Conservation (phyloP, 2,329 filamentous ascomycete species). For the Fusarium verrucosum region DNA sequence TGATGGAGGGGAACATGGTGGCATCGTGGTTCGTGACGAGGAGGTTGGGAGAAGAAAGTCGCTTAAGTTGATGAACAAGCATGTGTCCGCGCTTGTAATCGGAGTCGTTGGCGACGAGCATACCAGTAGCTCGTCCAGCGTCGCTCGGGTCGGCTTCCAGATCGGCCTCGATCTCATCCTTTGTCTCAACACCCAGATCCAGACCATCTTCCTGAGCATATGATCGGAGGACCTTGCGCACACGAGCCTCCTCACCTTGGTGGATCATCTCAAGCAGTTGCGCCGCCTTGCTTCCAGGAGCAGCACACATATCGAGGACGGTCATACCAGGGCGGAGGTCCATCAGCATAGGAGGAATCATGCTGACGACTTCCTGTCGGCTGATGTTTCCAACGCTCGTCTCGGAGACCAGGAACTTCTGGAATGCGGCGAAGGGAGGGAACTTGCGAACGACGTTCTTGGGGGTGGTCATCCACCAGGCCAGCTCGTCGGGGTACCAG, state of each 20-base stretch:
- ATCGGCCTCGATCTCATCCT: slow-evolving; percentile 59
- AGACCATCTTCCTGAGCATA: slow-evolving; percentile 70
- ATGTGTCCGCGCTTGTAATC: slow-evolving; percentile 98
- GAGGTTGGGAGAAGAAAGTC: slow-evolving; percentile 93
- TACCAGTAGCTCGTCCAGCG: slow-evolving; percentile 86
- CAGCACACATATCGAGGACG: slow-evolving; percentile 94
- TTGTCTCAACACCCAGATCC: slow-evolving; percentile 58
- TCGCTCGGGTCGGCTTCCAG: slow-evolving; percentile 72
- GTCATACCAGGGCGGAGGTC: slow-evolving; percentile 91
- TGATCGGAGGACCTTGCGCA: slow-evolving; percentile 74
- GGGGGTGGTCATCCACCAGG: slow-evolving; percentile 97
- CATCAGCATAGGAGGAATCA: slow-evolving; percentile 96
- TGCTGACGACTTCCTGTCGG: slow-evolving; percentile 96
- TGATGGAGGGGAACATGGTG: slow-evolving; percentile 92
- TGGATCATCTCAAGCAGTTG: slow-evolving; percentile 96
- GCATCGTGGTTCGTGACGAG: slow-evolving; percentile 98
- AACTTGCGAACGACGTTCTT: slow-evolving; percentile 96
- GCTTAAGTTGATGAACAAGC: slow-evolving; percentile 97
- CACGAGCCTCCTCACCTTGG: slow-evolving; percentile 86
- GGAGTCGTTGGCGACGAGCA: slow-evolving; percentile 94
- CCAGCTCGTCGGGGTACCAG: slow-evolving; percentile 95
- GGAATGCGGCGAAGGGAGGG: slow-evolving; percentile 92
- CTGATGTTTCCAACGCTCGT: slow-evolving; percentile 97
- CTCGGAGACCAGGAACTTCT: slow-evolving; percentile 97
- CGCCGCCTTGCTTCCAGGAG: slow-evolving; percentile 95